Percentiles rank a stretch among this genome's conserved stretches.
Conservation (phyloP, 202 grass and related monocot species). For the Dendrocalamus latiflorus region DNA sequence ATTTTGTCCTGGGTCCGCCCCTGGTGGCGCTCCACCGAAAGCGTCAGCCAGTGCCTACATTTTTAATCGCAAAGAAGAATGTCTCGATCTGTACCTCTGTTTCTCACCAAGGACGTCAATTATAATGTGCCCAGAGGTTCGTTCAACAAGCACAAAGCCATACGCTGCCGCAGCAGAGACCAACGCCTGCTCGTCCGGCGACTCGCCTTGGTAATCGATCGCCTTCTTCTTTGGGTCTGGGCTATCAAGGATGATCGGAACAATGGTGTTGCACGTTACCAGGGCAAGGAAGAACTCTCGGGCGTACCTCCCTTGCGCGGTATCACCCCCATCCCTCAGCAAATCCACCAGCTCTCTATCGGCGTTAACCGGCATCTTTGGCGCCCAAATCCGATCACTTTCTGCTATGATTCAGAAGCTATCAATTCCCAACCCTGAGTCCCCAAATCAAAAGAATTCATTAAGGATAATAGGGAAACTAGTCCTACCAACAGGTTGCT, state of each 20-base stretch:
- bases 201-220: conserved; percentile 89
- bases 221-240: conserved; percentile 43
- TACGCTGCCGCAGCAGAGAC: conserved; percentile 74
- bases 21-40: background rate
- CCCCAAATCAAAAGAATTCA: conserved; percentile 7
- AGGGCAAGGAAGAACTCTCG: conserved; percentile 72
- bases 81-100: conserved; percentile 59
- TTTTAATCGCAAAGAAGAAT: background rate
- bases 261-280: conserved; percentile 87
- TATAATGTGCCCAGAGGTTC: conserved; percentile 71
- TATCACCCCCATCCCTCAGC: conserved; percentile 39
- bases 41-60: background rate
- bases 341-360: conserved; percentile 46
- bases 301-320: conserved; percentile 30
- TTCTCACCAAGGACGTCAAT: conserved; percentile 75
- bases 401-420: conserved; percentile 33
- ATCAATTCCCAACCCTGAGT: conserved; percentile 4
- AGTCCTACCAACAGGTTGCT: conserved; percentile 27
- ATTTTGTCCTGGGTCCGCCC: too few relatives aligned
- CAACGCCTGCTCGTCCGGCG: conserved; percentile 90
- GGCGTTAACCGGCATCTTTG: conserved; percentile 55
- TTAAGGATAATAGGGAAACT: conserved; percentile 1
- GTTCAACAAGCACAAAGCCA: conserved; percentile 72
- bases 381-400: conserved; percentile 34
- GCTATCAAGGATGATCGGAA: conserved; percentile 48